Base-by-base conservation (phyloP, 768 basidiomycete genomes). In the Macrolepiota dolichaula region DNA sequence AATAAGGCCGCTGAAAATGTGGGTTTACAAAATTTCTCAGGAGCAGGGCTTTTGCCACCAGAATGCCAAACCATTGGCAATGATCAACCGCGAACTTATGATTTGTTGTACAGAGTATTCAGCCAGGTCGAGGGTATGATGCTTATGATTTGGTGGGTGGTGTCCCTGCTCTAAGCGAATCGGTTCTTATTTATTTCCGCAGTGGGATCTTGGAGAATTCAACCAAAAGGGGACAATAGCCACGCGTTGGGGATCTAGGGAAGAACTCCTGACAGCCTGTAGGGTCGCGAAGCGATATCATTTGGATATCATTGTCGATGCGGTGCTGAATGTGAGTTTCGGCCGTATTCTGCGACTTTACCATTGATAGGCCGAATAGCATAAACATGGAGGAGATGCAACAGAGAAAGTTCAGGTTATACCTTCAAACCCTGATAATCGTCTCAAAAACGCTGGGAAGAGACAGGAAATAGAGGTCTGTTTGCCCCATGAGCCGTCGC, bases 121-220 rank as follows among this genome's bases (percentile, higher is more conserved):
- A 92, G 91, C 70, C 74, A 62, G 89, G 89, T 19, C 81, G 87
- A 65, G 92, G 92, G 27, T 94, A 94, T 65, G 92, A 94, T 70
- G 92, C 89, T 1, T 94, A 94, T 72, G 92, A 94, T 69, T 69
- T 94, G 74, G 91, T 92, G 73, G 57, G 77, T 69, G 22, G 5
- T 37, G 19, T 47, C 37, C 27, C 29, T 11, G 6, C n/a, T 27
- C 38, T n/a, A 22, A 19, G 7, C 32, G 15, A 29, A 10, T 47
- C n/a, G 40, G 6, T 29, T 52, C 52, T 15, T 37, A 50, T 51
- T 25, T 44, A 29, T 22, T 51, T 29, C 50, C 46, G 2, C 55
- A 94, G 91, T 94, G 92, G 92, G 92, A 94, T 70, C 73, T 94
- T 17, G 92, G 92, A 37, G 92, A 94, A 73, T 94, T 94, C 63